These are phyloP conservation scores for Globisporangium orthogonon DNA, from an alignment of 352 stramenopile genomes.

Conservation along the genomic window DNA sequence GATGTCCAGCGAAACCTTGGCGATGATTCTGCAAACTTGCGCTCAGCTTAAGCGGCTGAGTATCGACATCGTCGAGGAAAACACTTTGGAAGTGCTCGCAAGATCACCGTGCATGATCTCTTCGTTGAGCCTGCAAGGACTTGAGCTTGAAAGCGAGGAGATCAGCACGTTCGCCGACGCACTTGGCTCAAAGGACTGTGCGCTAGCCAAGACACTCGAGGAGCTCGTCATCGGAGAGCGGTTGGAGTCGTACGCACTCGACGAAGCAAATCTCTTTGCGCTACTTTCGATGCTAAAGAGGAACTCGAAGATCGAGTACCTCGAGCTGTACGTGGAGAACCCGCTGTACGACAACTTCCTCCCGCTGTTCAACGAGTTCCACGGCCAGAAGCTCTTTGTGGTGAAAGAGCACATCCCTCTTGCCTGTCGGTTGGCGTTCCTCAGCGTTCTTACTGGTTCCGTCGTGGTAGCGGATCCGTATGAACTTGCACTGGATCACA, in stretches of 20 bases:
- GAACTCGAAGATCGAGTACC: slow-evolving; percentile 9
- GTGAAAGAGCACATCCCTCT: slow-evolving; percentile 10
- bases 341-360: slow-evolving; percentile 13
- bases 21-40: slow-evolving; percentile 1
- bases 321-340: slow-evolving; percentile 12
- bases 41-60: slow-evolving; percentile 3
- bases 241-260: slow-evolving; percentile 14
- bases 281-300: slow-evolving; percentile 11
- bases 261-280: slow-evolving; percentile 15
- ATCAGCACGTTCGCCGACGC: slow-evolving; percentile 3
- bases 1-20: slow-evolving; percentile 3
- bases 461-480: not conserved
- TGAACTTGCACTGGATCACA: not conserved
- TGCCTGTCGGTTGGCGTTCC: slow-evolving; percentile 5
- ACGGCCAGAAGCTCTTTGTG: slow-evolving; percentile 8
- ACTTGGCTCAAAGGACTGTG: slow-evolving; percentile 3
- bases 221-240: slow-evolving; percentile 16
- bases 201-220: not conserved
- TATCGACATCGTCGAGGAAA: slow-evolving; percentile 8
- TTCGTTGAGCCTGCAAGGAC: slow-evolving; percentile 9
- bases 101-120: slow-evolving; percentile 6
- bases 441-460: slow-evolving; percentile 4
- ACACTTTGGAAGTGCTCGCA: slow-evolving; percentile 2
- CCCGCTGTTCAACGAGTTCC: slow-evolving; percentile 13
- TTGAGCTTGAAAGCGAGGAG: slow-evolving; percentile 14